A percentile compares a stretch with the other conserved stretches of the same genome.
Evolutionary conservation across 441 rosid genomes (phyloP).

Genomic region (Biscutella auriculata): DNA sequence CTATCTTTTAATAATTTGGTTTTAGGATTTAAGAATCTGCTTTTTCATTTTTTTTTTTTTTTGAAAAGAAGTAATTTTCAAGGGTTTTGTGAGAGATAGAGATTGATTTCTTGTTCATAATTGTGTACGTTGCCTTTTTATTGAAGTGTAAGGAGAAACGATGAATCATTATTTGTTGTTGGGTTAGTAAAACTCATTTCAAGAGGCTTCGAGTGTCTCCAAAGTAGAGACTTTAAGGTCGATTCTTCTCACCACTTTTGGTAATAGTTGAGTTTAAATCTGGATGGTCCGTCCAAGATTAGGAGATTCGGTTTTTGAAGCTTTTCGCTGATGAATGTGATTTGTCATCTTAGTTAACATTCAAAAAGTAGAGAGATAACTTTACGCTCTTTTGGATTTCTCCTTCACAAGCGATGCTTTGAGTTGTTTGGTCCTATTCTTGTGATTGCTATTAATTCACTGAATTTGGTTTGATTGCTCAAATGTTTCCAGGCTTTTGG

Average conservation of each 20-base stretch:
- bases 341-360: neutral
- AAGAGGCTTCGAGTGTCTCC: too few relatives aligned
- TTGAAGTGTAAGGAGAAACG: too few relatives aligned
- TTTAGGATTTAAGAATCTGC: neutral
- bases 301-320: neutral
- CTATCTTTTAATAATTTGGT: neutral
- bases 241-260: neutral
- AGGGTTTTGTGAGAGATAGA: neutral
- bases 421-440: neutral
- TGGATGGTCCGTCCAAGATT: neutral
- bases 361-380: neutral
- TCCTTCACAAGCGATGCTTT: neutral
- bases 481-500: slow-evolving; percentile 19
- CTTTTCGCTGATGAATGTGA: neutral
- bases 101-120: neutral
- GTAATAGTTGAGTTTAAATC: neutral
- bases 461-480: slow-evolving; percentile 1
- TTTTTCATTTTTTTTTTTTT: neutral
- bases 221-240: neutral
- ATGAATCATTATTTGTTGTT: neutral
- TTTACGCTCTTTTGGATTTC: neutral
- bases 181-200: neutral
- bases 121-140: too few relatives aligned
- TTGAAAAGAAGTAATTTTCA: neutral
- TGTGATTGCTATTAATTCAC: neutral